Base-by-base conservation (phyloP, 805 yeast genomes). In the Komagataella kurtzmanii region DNA sequence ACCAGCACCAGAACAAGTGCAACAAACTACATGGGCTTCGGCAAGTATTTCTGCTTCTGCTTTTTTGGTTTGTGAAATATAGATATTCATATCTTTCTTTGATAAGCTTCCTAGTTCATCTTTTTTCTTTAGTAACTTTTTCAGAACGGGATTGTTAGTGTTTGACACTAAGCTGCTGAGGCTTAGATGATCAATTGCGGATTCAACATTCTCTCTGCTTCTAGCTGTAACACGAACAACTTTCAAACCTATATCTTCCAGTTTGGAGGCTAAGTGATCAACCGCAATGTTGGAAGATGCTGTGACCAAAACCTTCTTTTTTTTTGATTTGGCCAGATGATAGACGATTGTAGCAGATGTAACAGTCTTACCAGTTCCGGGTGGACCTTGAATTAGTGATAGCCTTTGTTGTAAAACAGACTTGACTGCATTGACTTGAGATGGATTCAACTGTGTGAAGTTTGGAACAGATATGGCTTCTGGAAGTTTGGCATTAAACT, bases 231-330 rank as follows among this genome's bases (percentile, higher is more conserved):
- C 59, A 58, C 97, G 75, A 14, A 87, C 85, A 43, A 88, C 96
- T 17, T 79, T 79, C 53, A 90, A 66, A 0, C 95, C 95, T 24
- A 88, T 65, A n/a, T 66, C 63, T 51, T 80, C 76, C 4, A 90
- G 70, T 59, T 89, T 85, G 7, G 74, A 75, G 2, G 96, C 88
- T 52, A 90, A 72, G 68, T 90, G 96, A 64, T 90, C 97, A 36
- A 88, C 96, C 0, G 97, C 97, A 49, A 90, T 91, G 65, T 90
- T 90, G 18, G 96, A 89, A 19, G 97, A 97, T 3, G 97, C 97
- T 72, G 96, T 88, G 2, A 89, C 97, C 45, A 90, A 72, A 7
- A 89, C 80, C 55, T 79, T 77, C 49, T 79, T 81, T 52, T 77
- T 77, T 58, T 77, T 79, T 54, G 81, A 61, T 53, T 79, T 77